Base-by-base conservation (phyloP, 1,284 basidiomycete species). In the Agroathelia rolfsii region DNA sequence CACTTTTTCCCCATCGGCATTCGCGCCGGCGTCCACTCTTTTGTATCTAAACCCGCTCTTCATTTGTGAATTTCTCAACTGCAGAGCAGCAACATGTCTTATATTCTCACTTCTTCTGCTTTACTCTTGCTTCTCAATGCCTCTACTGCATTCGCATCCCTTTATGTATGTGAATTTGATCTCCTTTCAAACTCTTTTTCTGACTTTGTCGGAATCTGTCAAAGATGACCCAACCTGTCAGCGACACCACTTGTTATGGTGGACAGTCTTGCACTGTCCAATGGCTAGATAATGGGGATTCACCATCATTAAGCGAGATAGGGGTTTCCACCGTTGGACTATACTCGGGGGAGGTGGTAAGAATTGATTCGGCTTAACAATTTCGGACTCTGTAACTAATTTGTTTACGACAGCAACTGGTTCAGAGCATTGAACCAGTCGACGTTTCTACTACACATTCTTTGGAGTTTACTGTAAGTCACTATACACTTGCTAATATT, bases 281-380 rank as follows among this genome's bases (percentile, higher is more conserved):
- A 29, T 29, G 28, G 28, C 6, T 29, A 6, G 28, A 29, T 18
- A 18, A 29, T 18, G 28, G 28, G n/a, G n/a, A n/a, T 6, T 14
- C 16, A 12, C 28, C 28, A 6, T 29, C 20, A 18, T 18, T 29
- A 6, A 17, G 15, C n/a, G 28, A 29, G n/a, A 29, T 29, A 9
- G 28, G 28, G 16, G 28, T 29, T 6, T 29, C 13, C 20, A 6
- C 13, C 5, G 28, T 29, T 29, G 28, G 28, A 16, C 28, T 29
- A 9, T 29, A 29, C n/a, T 5, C 28, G 12, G 28, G 28, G n/a
- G 5, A 18, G 5, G 28, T 17, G 14, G 28, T 29, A 16, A 14
- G 17, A 17, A 11, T 29, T 6, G 8, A 24, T 24, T 24, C 9
- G n/a, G 22, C n/a, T 24, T 6, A 16, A 15, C 28, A n/a, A 29